Evolutionary conservation across 352 stramenopile genomes (phyloP).

Genomic region (Globisporangium canariense): DNA sequence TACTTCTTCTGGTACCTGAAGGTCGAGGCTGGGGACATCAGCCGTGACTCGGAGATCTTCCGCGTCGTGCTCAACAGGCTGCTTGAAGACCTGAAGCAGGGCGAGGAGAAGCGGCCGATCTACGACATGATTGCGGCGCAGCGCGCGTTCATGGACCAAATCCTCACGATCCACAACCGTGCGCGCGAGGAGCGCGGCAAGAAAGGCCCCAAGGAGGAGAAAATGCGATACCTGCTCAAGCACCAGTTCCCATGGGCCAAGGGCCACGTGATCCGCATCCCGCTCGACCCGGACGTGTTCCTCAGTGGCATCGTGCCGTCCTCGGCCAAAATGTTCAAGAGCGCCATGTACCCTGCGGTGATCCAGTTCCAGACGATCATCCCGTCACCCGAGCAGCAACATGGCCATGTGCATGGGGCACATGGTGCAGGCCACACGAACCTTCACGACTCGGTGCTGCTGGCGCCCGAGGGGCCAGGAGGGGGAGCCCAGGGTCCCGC

Average conservation of each 20-base stretch:
- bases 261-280: slow-evolving; percentile 77
- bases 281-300: slow-evolving; percentile 81
- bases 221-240: slow-evolving; percentile 85
- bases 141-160: slow-evolving; percentile 92
- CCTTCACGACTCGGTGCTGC: slow-evolving; percentile 7
- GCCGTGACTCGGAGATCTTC: slow-evolving; percentile 76
- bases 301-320: slow-evolving; percentile 88
- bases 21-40: slow-evolving; percentile 72
- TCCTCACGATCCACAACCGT: slow-evolving; percentile 91
- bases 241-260: slow-evolving; percentile 83
- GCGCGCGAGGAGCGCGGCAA: slow-evolving; percentile 92
- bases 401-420: not conserved
- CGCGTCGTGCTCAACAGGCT: slow-evolving; percentile 87
- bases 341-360: slow-evolving; percentile 96
- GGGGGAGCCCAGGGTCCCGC: slow-evolving; percentile 11
- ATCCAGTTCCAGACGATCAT: slow-evolving; percentile 93
- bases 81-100: slow-evolving; percentile 91
- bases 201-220: slow-evolving; percentile 95
- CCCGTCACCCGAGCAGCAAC: slow-evolving; percentile 38
- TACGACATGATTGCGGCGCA: slow-evolving; percentile 92
- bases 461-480: slow-evolving; percentile 6
- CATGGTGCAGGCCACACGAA: slow-evolving; percentile 13
- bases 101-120: slow-evolving; percentile 85
- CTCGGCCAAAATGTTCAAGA: slow-evolving; percentile 97
- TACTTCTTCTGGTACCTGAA: slow-evolving; percentile 97